Conservation (phyloP, 169 alveolate genomes). For the Plasmodium malariae region DNA sequence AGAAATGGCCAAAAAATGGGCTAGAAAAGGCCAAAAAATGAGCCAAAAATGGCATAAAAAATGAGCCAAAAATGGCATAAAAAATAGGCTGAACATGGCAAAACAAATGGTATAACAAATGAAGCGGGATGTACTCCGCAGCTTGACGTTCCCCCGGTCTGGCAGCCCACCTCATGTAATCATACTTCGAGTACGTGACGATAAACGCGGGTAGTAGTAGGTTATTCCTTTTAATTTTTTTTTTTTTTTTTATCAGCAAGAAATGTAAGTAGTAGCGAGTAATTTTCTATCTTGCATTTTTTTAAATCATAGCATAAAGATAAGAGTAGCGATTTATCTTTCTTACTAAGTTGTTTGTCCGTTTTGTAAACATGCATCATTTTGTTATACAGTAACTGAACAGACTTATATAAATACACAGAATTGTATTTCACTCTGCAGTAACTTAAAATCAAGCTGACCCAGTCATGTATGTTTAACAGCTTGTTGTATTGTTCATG, state of each 20-base stretch:
- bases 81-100: no score
- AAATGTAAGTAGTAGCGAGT: not conserved
- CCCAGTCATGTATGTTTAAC: conserved; percentile 28
- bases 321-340: not conserved
- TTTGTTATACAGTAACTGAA: not conserved
- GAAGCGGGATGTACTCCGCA: no score
- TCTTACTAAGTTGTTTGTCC: not conserved
- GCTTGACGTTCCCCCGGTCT: no score
- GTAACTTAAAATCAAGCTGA: conserved; percentile 11
- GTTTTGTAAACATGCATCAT: not conserved
- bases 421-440: conserved; percentile 1
- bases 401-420: not conserved
- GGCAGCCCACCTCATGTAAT: no score
- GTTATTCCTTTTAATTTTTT: not conserved
- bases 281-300: not conserved
- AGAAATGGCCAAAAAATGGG: no score
- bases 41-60: no score
- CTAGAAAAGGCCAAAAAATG: no score
- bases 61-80: no score
- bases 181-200: no score
- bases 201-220: no score
- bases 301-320: conserved; percentile 9
- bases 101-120: no score
- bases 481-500: not conserved
- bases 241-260: not conserved